These are phyloP conservation scores for Tuber melanosporum DNA, from an alignment of 495 filamentous ascomycete species.

Conservation along the genomic window DNA sequence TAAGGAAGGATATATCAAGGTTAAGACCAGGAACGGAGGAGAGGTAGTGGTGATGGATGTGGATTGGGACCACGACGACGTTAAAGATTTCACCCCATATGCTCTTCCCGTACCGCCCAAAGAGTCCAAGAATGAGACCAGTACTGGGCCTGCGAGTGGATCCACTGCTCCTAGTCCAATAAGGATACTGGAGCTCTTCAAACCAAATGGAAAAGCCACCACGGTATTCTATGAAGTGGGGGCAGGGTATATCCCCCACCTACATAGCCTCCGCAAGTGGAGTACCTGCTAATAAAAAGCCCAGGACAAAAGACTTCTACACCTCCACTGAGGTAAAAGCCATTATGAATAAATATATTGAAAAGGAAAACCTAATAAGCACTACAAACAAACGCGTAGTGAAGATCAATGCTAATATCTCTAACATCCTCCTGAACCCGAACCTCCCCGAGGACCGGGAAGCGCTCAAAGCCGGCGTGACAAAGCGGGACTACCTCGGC, in stretches of 20 bases:
- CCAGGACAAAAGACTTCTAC: constrained; percentile 50
- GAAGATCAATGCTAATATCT: constrained; percentile 57
- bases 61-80: constrained; percentile 54
- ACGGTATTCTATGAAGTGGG: constrained; percentile 27
- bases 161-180: constrained; percentile 6
- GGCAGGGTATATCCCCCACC: constrained; percentile 17
- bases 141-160: not conserved
- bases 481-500: constrained; percentile 58
- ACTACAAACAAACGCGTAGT: constrained; percentile 59
- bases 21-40: constrained; percentile 60
- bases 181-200: constrained; percentile 29
- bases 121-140: constrained; percentile 16
- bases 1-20: constrained; percentile 57
- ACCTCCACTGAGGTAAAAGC: constrained; percentile 44
- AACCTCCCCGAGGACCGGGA: constrained; percentile 51
- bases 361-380: constrained; percentile 48
- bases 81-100: constrained; percentile 59
- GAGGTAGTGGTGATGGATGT: constrained; percentile 63
- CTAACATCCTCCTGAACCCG: constrained; percentile 54
- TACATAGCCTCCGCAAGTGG: not conserved
- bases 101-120: constrained; percentile 50
- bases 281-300: not conserved
- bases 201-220: constrained; percentile 33
- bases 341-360: constrained; percentile 50
- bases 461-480: constrained; percentile 54